These are phyloP conservation scores for Prunus persica DNA, from an alignment of 306 rosid genomes.

Conservation along the genomic window DNA sequence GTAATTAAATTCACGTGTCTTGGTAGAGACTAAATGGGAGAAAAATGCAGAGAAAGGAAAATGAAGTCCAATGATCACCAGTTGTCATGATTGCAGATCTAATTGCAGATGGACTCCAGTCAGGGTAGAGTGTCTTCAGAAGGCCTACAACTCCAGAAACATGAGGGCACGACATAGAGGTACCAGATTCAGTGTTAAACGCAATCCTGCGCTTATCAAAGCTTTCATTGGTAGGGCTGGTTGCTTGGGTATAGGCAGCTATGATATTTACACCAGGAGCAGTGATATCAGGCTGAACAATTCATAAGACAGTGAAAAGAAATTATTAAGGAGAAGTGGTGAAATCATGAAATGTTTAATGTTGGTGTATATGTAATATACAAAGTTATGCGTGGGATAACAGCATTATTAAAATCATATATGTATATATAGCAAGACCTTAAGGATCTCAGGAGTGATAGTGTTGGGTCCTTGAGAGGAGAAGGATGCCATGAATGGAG, in stretches of 20 bases:
- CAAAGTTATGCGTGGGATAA: neutral
- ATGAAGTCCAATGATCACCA: constrained; percentile 21
- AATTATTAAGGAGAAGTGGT: neutral
- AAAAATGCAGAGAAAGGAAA: neutral
- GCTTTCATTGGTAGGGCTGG: constrained; percentile 36
- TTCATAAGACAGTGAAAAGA: neutral
- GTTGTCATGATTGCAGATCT: constrained; percentile 70
- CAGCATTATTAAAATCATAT: too few relatives aligned
- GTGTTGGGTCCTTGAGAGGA: constrained; percentile 68
- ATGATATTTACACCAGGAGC: constrained; percentile 73
- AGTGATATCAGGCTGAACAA: constrained; percentile 65
- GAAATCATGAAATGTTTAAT: neutral
- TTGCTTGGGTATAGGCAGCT: constrained; percentile 49
- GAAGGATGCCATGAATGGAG: constrained; percentile 70
- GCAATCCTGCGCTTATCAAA: constrained; percentile 49
- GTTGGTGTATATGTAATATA: too few relatives aligned
- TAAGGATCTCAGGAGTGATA: constrained; percentile 54
- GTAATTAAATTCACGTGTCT: neutral
- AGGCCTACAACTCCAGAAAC: constrained; percentile 74
- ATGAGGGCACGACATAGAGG: constrained; percentile 86
- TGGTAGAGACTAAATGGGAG: neutral
- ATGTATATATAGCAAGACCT: constrained; percentile 27
- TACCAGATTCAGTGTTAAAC: constrained; percentile 56
- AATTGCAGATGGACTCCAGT: constrained; percentile 66
- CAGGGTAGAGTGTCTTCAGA: constrained; percentile 51